A percentile compares a stretch with the other conserved stretches of the same genome.
phyloP scores from a whole-genome alignment of 1,284 basidiomycete species.

The Irpex sp. region DNA sequence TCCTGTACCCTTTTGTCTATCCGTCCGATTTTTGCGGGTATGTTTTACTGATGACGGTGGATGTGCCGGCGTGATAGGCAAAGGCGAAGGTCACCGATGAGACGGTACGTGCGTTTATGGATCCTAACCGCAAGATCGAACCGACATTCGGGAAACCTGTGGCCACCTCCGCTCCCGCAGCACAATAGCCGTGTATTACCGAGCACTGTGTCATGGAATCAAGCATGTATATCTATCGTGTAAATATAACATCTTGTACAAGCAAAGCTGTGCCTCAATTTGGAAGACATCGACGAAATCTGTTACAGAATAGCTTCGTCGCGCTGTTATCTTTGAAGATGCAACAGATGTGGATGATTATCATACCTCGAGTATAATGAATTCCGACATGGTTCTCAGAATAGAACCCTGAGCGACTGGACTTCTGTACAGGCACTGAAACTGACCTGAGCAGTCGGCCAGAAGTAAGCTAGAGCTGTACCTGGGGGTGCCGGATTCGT shows the following conservation, averaged over 20 bases:
- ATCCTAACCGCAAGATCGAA: conserved; percentile 74
- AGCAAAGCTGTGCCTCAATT: not conserved
- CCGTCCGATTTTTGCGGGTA: not conserved
- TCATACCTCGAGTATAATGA: not conserved
- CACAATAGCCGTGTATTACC: not conserved
- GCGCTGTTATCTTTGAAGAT: not conserved
- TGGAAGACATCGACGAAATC: not conserved
- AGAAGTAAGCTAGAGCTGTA: no score
- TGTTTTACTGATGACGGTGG: conserved; percentile 1
- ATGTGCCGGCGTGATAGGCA: conserved; percentile 43
- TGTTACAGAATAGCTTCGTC: not conserved
- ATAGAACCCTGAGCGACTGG: no score
- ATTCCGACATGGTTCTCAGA: no score
- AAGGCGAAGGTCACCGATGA: conserved; percentile 82
- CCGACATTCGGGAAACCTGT: conserved; percentile 35
- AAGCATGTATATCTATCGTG: not conserved
- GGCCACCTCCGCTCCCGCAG: not conserved
- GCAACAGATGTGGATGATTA: not conserved
- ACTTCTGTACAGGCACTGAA: no score
- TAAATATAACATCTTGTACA: not conserved
- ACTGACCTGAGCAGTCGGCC: no score
- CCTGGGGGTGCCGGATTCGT: no score
- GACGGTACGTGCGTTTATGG: conserved; percentile 78
- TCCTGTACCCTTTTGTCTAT: not conserved
- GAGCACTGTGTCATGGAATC: not conserved